phyloP scores from a whole-genome alignment of 345 rosid genomes.

The Aethionema arabicum region DNA sequence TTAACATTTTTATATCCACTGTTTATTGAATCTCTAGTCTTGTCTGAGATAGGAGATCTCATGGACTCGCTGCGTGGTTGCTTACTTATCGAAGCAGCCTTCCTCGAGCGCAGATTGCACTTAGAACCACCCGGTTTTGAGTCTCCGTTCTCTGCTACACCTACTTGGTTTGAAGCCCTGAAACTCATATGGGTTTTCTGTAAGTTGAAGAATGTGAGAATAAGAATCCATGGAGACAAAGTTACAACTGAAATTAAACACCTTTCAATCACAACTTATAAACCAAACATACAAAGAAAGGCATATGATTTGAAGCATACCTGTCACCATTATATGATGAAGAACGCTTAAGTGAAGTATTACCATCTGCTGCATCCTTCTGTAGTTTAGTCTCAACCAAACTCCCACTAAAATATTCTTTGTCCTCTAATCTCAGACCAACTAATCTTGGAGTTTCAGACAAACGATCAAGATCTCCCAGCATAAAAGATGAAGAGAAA shows the following conservation, averaged over 20 bases:
- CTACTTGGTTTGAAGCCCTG: conserved; percentile 61
- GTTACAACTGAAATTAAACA: conserved; percentile 11
- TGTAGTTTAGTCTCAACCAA: conserved; percentile 70
- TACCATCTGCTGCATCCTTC: conserved; percentile 46
- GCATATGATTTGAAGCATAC: conserved; percentile 35
- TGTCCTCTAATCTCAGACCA: conserved; percentile 73
- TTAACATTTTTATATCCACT: neutral
- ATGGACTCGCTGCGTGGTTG: conserved; percentile 57
- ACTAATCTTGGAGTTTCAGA: conserved; percentile 77
- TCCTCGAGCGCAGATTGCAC: conserved; percentile 60
- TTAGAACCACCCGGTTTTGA: conserved; percentile 50
- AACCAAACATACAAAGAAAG: neutral
- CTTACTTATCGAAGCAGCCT: conserved; percentile 53
- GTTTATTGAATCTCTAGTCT: conserved; percentile 52
- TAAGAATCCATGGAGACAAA: neutral
- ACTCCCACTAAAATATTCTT: conserved; percentile 93
- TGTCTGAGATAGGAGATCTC: conserved; percentile 73
- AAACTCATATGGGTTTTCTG: conserved; percentile 7
- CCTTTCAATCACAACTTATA: neutral
- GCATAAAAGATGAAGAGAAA: conserved; percentile 63
- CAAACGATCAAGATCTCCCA: conserved; percentile 80
- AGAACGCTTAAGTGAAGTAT: conserved; percentile 71
- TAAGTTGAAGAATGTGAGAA: conserved; percentile 7
- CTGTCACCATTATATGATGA: conserved; percentile 95
- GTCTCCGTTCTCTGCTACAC: conserved; percentile 47